Evolutionary conservation across 208 protist species (phyloP), one percentile per base, ranked within the genome.

Genomic region (Trypanosoma rangeli): DNA sequence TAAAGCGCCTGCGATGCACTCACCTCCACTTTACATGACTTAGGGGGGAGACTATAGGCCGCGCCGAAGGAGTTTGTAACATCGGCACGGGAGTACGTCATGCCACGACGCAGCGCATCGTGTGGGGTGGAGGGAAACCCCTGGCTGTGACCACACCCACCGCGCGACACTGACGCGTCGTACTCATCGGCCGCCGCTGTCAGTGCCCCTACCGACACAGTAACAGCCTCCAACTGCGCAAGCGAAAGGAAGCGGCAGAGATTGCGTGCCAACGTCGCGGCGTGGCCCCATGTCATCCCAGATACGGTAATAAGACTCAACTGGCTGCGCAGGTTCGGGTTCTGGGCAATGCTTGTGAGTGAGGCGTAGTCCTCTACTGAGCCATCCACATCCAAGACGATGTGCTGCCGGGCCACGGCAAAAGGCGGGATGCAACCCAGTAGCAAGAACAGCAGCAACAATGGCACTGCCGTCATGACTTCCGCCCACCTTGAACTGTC

Each of bases 351-450:
- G 4, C 74, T 84, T 16, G 69, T 58, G 44, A 85, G 65, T n/a
- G 76, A 56, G 22, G 75, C 80, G 57, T 79, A 82, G 55, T 80
- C 67, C 28, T 85, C 80, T 1, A 85, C 70, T 9, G 53, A 67
- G 10, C 80, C 80, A 44, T 85, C 80, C 24, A 74, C 57, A 44
- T 85, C 80, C 39, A 78, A 55, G 24, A 85, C 56, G 70, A 85
- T 73, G 33, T 69, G 69, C 9, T 13, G 20, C 15, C 22, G 35
- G 16, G 61, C 69, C 0, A 9, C 12, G 16, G 37, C 61, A 1
- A 35, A 5, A 24, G 62, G 57, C 5, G 52, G 53, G 39, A 39
- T 0, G 44, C 13, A 28, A 56, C 60, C 68, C 2, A 58, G 3
- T 20, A 49, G 3, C 20, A 39, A 33, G 1, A 74, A 28, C 31